Conservation (phyloP, 805 yeast genomes). For the Candida adriatica region DNA sequence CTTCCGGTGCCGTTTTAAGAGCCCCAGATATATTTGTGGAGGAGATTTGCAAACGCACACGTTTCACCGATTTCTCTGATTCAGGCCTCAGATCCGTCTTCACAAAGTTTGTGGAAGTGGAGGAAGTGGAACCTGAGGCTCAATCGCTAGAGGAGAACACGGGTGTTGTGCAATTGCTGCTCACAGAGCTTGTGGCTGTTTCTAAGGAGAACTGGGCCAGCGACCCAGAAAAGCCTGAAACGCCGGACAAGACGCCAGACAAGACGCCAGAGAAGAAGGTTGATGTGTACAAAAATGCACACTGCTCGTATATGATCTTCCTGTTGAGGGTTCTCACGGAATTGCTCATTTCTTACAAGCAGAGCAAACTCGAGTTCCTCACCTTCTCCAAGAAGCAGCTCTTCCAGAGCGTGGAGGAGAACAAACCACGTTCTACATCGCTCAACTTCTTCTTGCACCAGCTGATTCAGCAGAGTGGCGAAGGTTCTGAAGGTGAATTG, state of each 20-base stretch:
- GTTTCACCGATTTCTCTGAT: constrained; percentile 40
- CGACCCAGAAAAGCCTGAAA: constrained; percentile 26
- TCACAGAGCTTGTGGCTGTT: constrained; percentile 58
- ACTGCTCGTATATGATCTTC: constrained; percentile 62
- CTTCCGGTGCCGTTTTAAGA: constrained; percentile 37
- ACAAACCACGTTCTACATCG: constrained; percentile 70
- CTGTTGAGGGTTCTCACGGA: constrained; percentile 65
- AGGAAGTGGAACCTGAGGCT: constrained; percentile 17
- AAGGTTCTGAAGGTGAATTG: constrained; percentile 30
- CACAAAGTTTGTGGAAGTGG: constrained; percentile 16
- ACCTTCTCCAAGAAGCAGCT: constrained; percentile 59
- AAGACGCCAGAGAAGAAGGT: constrained; percentile 23
- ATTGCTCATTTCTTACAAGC: constrained; percentile 68
- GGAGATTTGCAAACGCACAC: constrained; percentile 33
- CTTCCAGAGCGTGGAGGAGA: constrained; percentile 22
- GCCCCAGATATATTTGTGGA: constrained; percentile 44
- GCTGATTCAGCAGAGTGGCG: constrained; percentile 45
- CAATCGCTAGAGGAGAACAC: constrained; percentile 26
- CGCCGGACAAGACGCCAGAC: constrained; percentile 26
- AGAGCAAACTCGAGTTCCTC: constrained; percentile 74
- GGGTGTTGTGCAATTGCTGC: constrained; percentile 57
- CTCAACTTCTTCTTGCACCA: constrained; percentile 73
- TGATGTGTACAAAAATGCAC: constrained; percentile 41
- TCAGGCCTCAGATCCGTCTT: constrained; percentile 21
- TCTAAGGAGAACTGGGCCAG: constrained; percentile 34